Percentiles rank a stretch among this genome's conserved stretches.
phyloP scores from a whole-genome alignment of 2,329 filamentous ascomycete genomes.

The Verticillium zaregamsianum region DNA sequence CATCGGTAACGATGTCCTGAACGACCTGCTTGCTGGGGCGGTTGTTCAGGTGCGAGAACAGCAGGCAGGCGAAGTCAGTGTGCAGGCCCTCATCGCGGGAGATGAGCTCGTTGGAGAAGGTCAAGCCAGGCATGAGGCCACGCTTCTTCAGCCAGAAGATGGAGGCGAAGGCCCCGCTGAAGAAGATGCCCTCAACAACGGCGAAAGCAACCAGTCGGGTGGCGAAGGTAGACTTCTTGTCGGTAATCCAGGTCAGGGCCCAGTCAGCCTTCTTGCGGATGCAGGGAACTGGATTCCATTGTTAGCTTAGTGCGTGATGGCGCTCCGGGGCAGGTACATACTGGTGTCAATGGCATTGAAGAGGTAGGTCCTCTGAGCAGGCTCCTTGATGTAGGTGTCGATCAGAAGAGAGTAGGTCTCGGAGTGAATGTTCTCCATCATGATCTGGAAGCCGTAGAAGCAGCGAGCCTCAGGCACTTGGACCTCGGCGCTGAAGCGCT shows the following conservation, averaged over 20 bases:
- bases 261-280: slow-evolving; percentile 99
- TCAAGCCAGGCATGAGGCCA: slow-evolving; percentile 95
- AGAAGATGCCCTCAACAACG: slow-evolving; percentile 99
- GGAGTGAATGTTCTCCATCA: slow-evolving; percentile 99
- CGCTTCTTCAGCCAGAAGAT: slow-evolving; percentile 99
- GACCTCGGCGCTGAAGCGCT: slow-evolving; percentile 95
- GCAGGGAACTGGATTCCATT: slow-evolving; percentile 68
- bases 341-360: slow-evolving; percentile 99
- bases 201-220: slow-evolving; percentile 95
- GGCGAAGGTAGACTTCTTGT: slow-evolving; percentile 90
- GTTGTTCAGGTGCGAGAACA: slow-evolving; percentile 96
- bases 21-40: slow-evolving; percentile 80
- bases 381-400: slow-evolving; percentile 99
- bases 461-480: slow-evolving; percentile 97
- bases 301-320: not conserved
- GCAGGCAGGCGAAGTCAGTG: slow-evolving; percentile 96
- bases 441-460: slow-evolving; percentile 99
- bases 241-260: slow-evolving; percentile 92
- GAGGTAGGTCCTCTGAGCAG: slow-evolving; percentile 85
- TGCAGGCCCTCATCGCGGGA: slow-evolving; percentile 99
- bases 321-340: slow-evolving; percentile 37
- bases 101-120: slow-evolving; percentile 99
- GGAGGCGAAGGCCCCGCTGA: slow-evolving; percentile 95
- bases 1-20: slow-evolving; percentile 86
- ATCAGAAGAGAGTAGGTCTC: slow-evolving; percentile 99